These are phyloP conservation scores for Dioszegia hungarica DNA, from an alignment of 768 basidiomycete species.

Conservation along the genomic window DNA sequence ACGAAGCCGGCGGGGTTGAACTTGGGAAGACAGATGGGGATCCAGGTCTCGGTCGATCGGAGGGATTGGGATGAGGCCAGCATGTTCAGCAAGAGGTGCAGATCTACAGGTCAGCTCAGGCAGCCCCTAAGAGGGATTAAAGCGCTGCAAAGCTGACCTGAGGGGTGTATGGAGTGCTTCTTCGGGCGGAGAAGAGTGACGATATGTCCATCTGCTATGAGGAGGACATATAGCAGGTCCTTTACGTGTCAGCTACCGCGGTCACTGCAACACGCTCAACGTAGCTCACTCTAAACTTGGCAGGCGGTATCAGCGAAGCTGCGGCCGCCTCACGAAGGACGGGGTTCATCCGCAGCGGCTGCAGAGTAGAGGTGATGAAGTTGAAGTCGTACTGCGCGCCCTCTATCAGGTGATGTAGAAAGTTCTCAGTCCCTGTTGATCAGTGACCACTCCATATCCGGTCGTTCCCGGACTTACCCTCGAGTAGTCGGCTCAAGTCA, in stretches of 20 bases:
- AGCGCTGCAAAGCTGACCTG: constrained; percentile 57
- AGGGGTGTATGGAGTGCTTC: constrained; percentile 92
- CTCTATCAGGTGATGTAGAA: constrained; percentile 66
- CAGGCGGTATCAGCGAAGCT: constrained; percentile 69
- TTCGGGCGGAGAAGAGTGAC: constrained; percentile 82
- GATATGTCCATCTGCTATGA: constrained; percentile 71
- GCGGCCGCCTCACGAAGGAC: constrained; percentile 67
- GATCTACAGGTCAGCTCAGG: constrained; percentile 55
- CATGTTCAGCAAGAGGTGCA: constrained; percentile 89
- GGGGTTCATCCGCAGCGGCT: constrained; percentile 72
- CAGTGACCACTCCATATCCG: background rate
- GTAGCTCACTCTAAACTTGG: constrained; percentile 67
- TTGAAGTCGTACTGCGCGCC: constrained; percentile 74
- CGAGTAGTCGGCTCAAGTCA: constrained; percentile 58
- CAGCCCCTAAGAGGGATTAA: background rate
- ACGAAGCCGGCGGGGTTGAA: constrained; percentile 85
- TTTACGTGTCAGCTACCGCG: constrained; percentile 42
- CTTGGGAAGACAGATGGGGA: constrained; percentile 92
- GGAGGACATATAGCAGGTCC: constrained; percentile 86
- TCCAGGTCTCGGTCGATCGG: constrained; percentile 74
- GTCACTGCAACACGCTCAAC: background rate
- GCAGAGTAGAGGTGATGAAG: constrained; percentile 72
- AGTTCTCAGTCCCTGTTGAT: constrained; percentile 69
- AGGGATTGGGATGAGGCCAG: constrained; percentile 76
- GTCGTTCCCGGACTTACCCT: constrained; percentile 35